Conservation (phyloP, 2,329 filamentous ascomycete genomes). For the Trichothecium roseum region DNA sequence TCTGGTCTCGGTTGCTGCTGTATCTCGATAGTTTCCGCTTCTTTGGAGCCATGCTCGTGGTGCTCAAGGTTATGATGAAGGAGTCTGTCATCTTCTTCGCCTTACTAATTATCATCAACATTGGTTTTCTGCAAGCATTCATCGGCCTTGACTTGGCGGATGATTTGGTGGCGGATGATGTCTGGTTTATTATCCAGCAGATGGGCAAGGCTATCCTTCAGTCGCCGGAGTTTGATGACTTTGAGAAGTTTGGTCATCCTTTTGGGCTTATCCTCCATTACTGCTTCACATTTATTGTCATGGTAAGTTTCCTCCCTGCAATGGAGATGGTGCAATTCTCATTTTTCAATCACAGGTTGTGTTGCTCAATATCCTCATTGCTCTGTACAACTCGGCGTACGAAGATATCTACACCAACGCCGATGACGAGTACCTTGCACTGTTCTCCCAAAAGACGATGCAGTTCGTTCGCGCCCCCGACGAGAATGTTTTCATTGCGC, state of each 20-base stretch:
- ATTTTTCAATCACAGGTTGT: slow-evolving; percentile 36
- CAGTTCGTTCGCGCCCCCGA: slow-evolving; percentile 94
- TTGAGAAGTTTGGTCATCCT: slow-evolving; percentile 82
- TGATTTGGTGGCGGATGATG: slow-evolving; percentile 56
- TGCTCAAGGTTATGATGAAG: slow-evolving; percentile 91
- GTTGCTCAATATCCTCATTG: slow-evolving; percentile 90
- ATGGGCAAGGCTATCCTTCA: slow-evolving; percentile 91
- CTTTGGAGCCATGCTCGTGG: slow-evolving; percentile 96
- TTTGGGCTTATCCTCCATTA: slow-evolving; percentile 96
- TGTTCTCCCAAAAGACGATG: slow-evolving; percentile 91
- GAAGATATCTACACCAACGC: slow-evolving; percentile 91
- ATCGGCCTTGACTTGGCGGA: slow-evolving; percentile 82
- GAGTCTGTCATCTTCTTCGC: slow-evolving; percentile 95
- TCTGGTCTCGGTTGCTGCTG: slow-evolving; percentile 85
- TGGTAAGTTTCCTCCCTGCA: slow-evolving; percentile 43
- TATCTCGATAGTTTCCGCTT: slow-evolving; percentile 92
- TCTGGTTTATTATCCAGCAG: slow-evolving; percentile 63
- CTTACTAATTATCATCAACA: slow-evolving; percentile 69
- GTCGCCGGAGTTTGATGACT: slow-evolving; percentile 78
- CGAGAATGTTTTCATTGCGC: slow-evolving; percentile 95
- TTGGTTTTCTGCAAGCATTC: slow-evolving; percentile 89
- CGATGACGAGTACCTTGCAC: slow-evolving; percentile 87
- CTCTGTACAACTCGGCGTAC: slow-evolving; percentile 93
- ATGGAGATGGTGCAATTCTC: background rate
- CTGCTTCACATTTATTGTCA: slow-evolving; percentile 93